These are phyloP conservation scores for Arthroderma sp. DNA, from an alignment of 2,329 filamentous ascomycete genomes.

Conservation along the genomic window DNA sequence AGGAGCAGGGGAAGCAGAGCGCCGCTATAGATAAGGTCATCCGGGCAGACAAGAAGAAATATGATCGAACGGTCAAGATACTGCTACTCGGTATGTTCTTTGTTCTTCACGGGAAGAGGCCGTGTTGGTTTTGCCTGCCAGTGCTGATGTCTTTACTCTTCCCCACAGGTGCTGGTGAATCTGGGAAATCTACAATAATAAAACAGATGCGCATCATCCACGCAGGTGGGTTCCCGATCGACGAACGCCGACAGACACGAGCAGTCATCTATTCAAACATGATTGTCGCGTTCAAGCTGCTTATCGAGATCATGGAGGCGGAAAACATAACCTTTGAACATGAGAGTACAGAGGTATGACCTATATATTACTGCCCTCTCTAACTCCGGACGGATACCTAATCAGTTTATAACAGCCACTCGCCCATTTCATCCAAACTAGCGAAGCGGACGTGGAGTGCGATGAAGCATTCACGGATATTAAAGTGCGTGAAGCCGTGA, in stretches of 20 bases:
- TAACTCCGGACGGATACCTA: not conserved
- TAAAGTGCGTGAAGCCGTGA: conserved; percentile 60
- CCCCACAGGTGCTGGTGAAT: conserved; percentile 75
- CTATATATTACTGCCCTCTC: not conserved
- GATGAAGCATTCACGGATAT: conserved; percentile 63
- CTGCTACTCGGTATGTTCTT: conserved; percentile 64
- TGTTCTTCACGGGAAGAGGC: not conserved
- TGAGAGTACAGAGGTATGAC: conserved; percentile 59
- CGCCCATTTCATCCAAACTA: conserved; percentile 63
- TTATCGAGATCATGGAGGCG: conserved; percentile 82
- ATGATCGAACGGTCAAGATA: conserved; percentile 84
- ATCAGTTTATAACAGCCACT: conserved; percentile 48
- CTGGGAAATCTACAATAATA: conserved; percentile 88
- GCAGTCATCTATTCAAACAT: conserved; percentile 94
- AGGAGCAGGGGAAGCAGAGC: conserved; percentile 33
- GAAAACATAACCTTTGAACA: conserved; percentile 68
- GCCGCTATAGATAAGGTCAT: conserved; percentile 75
- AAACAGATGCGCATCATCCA: conserved; percentile 99
- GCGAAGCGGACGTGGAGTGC: conserved; percentile 63
- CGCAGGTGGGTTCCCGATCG: conserved; percentile 76
- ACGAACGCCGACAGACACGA: conserved; percentile 85
- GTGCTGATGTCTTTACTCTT: not conserved
- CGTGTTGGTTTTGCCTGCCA: not conserved
- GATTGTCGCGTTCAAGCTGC: conserved; percentile 78
- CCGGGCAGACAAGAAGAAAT: conserved; percentile 73